These are phyloP conservation scores for Barnettozyma sp. DNA, from an alignment of 805 yeast species.

Conservation along the genomic window DNA sequence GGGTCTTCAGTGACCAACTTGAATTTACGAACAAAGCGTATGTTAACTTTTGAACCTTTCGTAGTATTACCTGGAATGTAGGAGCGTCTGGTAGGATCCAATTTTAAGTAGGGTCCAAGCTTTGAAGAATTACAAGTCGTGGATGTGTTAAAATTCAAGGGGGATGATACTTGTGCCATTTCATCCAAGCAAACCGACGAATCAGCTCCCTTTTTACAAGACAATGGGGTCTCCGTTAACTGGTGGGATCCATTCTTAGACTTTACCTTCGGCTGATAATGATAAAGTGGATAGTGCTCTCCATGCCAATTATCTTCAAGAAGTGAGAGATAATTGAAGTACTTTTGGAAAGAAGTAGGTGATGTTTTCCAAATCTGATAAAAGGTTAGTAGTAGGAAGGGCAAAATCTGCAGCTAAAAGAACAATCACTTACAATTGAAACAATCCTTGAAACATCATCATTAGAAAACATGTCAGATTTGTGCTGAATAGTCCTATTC, in stretches of 20 bases:
- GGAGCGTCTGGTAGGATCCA: no score
- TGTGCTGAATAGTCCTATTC: constrained; percentile 8
- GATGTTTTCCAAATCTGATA: constrained; percentile 8
- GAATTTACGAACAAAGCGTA: not conserved
- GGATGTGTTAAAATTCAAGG: no score
- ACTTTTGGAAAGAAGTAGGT: constrained; percentile 3
- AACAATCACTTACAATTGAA: constrained; percentile 15
- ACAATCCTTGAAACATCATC: constrained; percentile 12
- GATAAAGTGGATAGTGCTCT: constrained; percentile 12
- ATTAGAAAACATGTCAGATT: not conserved
- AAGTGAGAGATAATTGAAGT: constrained; percentile 13
- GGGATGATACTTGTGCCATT: no score
- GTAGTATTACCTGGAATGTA: not conserved
- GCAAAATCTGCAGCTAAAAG: no score
- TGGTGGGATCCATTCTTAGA: not conserved
- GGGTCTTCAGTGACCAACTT: not conserved
- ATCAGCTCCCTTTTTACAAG: no score
- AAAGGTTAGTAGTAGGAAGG: not conserved
- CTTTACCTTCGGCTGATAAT: constrained; percentile 10
- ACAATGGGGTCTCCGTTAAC: not conserved
- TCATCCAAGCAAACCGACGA: no score
- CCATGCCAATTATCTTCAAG: constrained; percentile 17
- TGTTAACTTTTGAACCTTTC: not conserved
- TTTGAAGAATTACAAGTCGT: not conserved
- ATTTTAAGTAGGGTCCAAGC: not conserved